Base-by-base conservation (phyloP, 805 yeast genomes). In the Yamadazyma kitorensis region DNA sequence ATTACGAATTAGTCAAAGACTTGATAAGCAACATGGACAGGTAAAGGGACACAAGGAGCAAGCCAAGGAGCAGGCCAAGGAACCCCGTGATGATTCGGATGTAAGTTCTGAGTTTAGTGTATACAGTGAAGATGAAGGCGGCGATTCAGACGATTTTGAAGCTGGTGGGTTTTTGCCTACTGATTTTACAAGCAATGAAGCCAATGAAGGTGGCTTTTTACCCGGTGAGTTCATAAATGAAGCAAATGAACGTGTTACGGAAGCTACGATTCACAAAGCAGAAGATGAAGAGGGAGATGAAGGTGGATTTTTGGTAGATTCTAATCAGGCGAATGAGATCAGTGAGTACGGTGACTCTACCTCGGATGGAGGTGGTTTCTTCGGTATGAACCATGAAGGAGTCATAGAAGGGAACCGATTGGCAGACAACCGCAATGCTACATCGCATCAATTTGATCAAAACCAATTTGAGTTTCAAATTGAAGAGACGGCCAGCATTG, bases 11-110 rank as follows among this genome's bases (percentile, higher is more conserved):
- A 54, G 55, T 27, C 61, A 57, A 8, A 49, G 83, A 29, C 61
- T 78, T 43, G 64, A 73, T 36, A 44, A 39, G 23, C 60, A 59
- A 16, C 83, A 78, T 47, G 84, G 85, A 4, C 47, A 43, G 16
- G 45, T 74, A 3, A 56, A 44, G 6, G 55, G 47, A 8, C n/a
- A n/a, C n/a, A 27, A 17, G 37, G 38, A 24, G 21, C n/a, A n/a
- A n/a, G n/a, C n/a, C n/a, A 16, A 5, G 28, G 29, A 17, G 31
- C 17, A 11, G 18, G 25, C 26, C 25, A 35, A 8, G 22, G 8
- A 24, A 13, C 10, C 17, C 17, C 30, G 32, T n/a, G 27, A 17
- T 13, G 33, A 37, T 26, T 12, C 28, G 7, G 41, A 37, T 16
- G 18, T 2, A 1, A 32, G 12, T 33, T 17, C 32, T 29, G 43